Base-by-base conservation (phyloP, 495 filamentous ascomycete species). In the Xylaria longipes region DNA sequence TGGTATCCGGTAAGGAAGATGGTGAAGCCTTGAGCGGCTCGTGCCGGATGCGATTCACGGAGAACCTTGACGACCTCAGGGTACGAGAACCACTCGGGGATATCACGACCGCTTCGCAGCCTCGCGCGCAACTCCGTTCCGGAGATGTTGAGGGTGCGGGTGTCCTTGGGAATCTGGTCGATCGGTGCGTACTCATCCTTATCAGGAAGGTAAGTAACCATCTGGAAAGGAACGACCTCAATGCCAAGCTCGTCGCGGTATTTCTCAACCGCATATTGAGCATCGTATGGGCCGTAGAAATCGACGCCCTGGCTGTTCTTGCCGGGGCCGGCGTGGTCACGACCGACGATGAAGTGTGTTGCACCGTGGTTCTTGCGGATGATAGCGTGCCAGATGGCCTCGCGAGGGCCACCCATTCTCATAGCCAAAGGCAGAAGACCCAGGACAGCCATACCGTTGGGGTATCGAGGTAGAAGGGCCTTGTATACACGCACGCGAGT, bases 361-460 rank as follows among this genome's bases (percentile, higher is more conserved):
- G 95, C 94, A 74, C 96, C 96, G 84, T 97, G 94, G 84, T 99
- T 99, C 89, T 98, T 99, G 77, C 96, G 94, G 88, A 99, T 99
- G 78, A 99, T 98, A 73, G 96, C 96, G 87, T 99, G 96, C 96
- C 96, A 99, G 84, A 99, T 94, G 73, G 96, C 96, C 87, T 99
- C 96, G 74, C 96, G 93, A 63, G 96, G 96, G 75, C 96, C 96
- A 76, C 94, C 96, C 96, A 99, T 99, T 79, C 96, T 93, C 96
- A 99, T 99, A 72, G 96, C 96, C 64, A 99, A 87, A 56, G 95
- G 94, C 5, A 99, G 88, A 46, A 99, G 93, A 84, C 94, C 96
- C 73, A 99, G 92, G 52, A 97, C 94, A 70, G 96, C 96, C 96
- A 99, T 99, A 74, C 96, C 96, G 81, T 98, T 99, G 79, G 96